These are phyloP conservation scores for Deinandra increscens DNA, from an alignment of 129 eudicot genomes.

Conservation along the genomic window DNA sequence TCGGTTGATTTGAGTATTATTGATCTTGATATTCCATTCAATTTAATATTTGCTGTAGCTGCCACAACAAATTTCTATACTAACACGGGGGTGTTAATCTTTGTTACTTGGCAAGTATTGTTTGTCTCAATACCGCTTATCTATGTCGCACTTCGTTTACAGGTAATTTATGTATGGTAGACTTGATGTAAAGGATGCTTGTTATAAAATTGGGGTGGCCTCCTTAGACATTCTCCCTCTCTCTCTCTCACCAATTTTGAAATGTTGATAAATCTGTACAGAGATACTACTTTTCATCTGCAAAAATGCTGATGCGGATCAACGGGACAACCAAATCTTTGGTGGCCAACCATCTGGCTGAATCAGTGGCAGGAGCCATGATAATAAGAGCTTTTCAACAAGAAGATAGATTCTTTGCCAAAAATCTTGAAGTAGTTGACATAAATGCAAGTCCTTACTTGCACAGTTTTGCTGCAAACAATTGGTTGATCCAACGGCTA, in stretches of 20 bases:
- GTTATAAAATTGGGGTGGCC: neutral
- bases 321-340: conserved; percentile 86
- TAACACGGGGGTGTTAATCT: conserved; percentile 63
- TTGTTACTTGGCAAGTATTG: conserved; percentile 88
- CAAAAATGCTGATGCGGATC: conserved; percentile 82
- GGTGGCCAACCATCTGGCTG: conserved; percentile 89
- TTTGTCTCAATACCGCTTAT: conserved; percentile 74
- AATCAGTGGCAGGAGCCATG: conserved; percentile 76
- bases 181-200: neutral
- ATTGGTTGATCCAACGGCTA: conserved; percentile 87
- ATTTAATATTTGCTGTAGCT: conserved; percentile 53
- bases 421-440: conserved; percentile 68
- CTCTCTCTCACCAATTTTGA: neutral
- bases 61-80: conserved; percentile 54
- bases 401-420: conserved; percentile 71
- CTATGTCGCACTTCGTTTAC: conserved; percentile 63
- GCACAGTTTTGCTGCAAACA: conserved; percentile 82
- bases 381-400: conserved; percentile 87
- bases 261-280: conserved; percentile 33
- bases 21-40: conserved; percentile 87
- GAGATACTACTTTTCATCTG: conserved; percentile 77
- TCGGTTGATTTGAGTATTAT: conserved; percentile 85
- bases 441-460: conserved; percentile 78
- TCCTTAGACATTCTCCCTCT: neutral
- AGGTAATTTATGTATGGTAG: conserved; percentile 44